Evolutionary conservation across 2,329 filamentous ascomycete species (phyloP).

Genomic region (Rasamsonia emersonii): DNA sequence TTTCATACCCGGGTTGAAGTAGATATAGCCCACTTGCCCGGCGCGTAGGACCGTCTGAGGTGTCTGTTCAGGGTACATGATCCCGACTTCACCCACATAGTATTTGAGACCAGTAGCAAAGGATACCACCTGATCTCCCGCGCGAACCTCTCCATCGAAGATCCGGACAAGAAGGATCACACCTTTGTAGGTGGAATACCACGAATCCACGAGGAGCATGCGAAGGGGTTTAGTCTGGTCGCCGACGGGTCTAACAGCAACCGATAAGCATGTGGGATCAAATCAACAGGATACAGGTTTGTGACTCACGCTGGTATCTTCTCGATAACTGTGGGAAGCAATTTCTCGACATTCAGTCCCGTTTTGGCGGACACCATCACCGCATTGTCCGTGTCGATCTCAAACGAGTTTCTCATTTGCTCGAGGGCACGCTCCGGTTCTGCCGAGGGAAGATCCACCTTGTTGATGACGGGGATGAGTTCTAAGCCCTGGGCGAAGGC

Average conservation of each 20-base stretch:
- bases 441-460: slow-evolving; percentile 85
- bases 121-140: slow-evolving; percentile 79
- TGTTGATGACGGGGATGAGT: slow-evolving; percentile 90
- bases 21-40: slow-evolving; percentile 92
- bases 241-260: slow-evolving; percentile 52
- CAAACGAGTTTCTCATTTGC: slow-evolving; percentile 80
- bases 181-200: slow-evolving; percentile 95
- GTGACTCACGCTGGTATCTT: slow-evolving; percentile 59
- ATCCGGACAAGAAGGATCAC: slow-evolving; percentile 85
- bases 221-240: slow-evolving; percentile 64
- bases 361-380: slow-evolving; percentile 87
- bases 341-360: slow-evolving; percentile 72
- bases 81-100: slow-evolving; percentile 89
- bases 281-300: slow-evolving; percentile 1
- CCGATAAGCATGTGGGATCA: slow-evolving; percentile 12
- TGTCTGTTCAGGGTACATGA: slow-evolving; percentile 85
- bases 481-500: slow-evolving; percentile 85
- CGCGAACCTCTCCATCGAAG: slow-evolving; percentile 75
- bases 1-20: slow-evolving; percentile 99
- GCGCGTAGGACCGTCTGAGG: slow-evolving; percentile 73
- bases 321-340: slow-evolving; percentile 79
- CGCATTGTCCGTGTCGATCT: slow-evolving; percentile 68
- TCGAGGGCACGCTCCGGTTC: slow-evolving; percentile 78
- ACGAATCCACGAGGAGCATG: slow-evolving; percentile 88
- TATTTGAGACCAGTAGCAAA: slow-evolving; percentile 86